Base-by-base conservation (phyloP, 2,329 filamentous ascomycete species). In the Beauveria scarabaeidicola region DNA sequence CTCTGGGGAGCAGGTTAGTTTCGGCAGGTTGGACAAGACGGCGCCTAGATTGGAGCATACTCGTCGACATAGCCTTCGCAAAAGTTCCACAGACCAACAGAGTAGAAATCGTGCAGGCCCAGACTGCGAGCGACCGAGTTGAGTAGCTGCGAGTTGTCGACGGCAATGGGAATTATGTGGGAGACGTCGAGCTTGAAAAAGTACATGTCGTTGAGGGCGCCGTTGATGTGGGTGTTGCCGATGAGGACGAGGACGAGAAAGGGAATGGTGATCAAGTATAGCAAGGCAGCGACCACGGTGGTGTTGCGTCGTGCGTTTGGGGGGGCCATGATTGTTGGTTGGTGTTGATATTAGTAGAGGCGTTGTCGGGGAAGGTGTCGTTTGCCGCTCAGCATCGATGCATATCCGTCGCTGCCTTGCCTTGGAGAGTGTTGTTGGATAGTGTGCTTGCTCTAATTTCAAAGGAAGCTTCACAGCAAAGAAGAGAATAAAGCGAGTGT, bases 41-140 rank as follows among this genome's bases (percentile, higher is more conserved):
- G 17, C 5, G 13, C 15, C 17, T n/a, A 10, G 21, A n/a, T 23
- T 25, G 23, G 6, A 17, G 70, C 78, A 58, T 69, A 82, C 73
- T 87, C 78, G 66, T 82, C 80, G 59, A 83, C 77, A 72, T 92
- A 95, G 21, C 92, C 92, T 72, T 96, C 90, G 73, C 93, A 97
- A 72, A 88, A 96, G 61, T 86, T 88, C 93, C 93, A 97, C 44
- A 97, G 75, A 6, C 92, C 92, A 29, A 96, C 89, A 67, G 91
- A 89, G 73, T 97, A 97, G 74, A 96, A 97, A 73, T 97, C 93
- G 71, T 96, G 91, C 52, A 97, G 80, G 32, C 92, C 93, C 58
- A 97, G 78, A 23, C 88, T 90, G 55, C 90, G 86, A 4, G 91
- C 91, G 64, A 96, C 91, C 50, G 86, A 91, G 77, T 96, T 96